Conservation (phyloP, 73 alveolate species). For the Tetrahymena malaccensis region DNA sequence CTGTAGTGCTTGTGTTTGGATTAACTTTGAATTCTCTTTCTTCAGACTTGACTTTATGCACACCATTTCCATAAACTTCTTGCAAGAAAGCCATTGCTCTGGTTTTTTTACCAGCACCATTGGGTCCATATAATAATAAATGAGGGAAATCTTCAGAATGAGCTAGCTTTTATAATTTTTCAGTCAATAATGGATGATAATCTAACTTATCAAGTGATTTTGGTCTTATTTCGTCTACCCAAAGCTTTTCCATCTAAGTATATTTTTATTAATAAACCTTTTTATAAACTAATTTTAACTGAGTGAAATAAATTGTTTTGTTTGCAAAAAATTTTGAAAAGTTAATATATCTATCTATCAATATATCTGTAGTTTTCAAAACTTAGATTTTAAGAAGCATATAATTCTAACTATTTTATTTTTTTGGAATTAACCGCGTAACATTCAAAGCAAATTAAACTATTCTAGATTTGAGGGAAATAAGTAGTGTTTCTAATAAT, state of each 20-base stretch:
- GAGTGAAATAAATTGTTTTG: background rate
- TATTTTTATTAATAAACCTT: background rate
- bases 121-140: conserved; percentile 93
- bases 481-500: background rate
- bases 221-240: conserved; percentile 95
- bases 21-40: conserved; percentile 78
- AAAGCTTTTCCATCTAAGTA: conserved; percentile 41
- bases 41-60: conserved; percentile 80
- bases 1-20: conserved; percentile 41
- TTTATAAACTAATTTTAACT: background rate
- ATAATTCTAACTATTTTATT: background rate
- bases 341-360: too few species aligned
- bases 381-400: background rate
- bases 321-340: background rate
- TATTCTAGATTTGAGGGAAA: background rate
- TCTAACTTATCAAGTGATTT: conserved; percentile 54
- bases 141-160: conserved; percentile 93
- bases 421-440: background rate
- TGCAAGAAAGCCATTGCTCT: conserved; percentile 79
- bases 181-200: conserved; percentile 57
- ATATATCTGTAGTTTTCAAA: background rate
- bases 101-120: conserved; percentile 96
- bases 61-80: conserved; percentile 79
- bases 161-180: conserved; percentile 63
- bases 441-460: background rate